phyloP scores from a whole-genome alignment of 2,329 filamentous ascomycete species.

The Pseudogymnoascus sp. region DNA sequence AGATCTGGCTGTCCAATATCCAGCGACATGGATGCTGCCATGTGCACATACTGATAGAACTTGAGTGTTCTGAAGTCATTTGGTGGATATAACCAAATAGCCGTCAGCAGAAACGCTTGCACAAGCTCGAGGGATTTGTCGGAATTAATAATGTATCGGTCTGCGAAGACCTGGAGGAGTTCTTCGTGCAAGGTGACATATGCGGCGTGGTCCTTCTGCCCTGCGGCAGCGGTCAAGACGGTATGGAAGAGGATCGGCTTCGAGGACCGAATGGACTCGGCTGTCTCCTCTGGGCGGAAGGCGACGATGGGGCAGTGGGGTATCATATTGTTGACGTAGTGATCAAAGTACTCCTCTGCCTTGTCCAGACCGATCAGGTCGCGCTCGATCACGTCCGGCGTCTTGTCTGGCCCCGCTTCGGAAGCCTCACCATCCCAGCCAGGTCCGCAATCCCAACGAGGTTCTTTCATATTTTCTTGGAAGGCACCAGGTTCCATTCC shows the following conservation, averaged over 20 bases:
- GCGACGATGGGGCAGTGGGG: constrained; percentile 51
- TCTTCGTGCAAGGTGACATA: constrained; percentile 36
- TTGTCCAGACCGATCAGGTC: constrained; percentile 47
- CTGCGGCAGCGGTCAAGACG: constrained; percentile 55
- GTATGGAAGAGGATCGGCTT: constrained; percentile 62
- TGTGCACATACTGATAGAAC: constrained; percentile 41
- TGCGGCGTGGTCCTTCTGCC: constrained; percentile 34
- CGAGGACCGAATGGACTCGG: constrained; percentile 41
- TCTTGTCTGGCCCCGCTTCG: neutral
- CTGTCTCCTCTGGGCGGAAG: constrained; percentile 42
- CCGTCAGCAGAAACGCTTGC: constrained; percentile 37
- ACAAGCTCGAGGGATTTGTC: constrained; percentile 41
- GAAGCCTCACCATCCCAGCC: constrained; percentile 9
- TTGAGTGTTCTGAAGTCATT: constrained; percentile 34
- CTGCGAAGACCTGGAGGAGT: constrained; percentile 35
- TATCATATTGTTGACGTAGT: constrained; percentile 49
- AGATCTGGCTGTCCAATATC: constrained; percentile 17
- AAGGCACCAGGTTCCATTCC: neutral
- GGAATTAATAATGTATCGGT: constrained; percentile 35
- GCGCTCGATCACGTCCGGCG: constrained; percentile 40
- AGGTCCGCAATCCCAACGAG: neutral
- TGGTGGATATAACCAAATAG: constrained; percentile 39
- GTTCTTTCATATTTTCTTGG: neutral
- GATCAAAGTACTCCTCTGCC: constrained; percentile 43
- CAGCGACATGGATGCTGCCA: constrained; percentile 37